Percentiles rank a stretch among this genome's conserved stretches.
These are phyloP conservation scores for Cyberlindnera xylosilytica DNA, from an alignment of 805 yeast genomes.

Conservation along the genomic window DNA sequence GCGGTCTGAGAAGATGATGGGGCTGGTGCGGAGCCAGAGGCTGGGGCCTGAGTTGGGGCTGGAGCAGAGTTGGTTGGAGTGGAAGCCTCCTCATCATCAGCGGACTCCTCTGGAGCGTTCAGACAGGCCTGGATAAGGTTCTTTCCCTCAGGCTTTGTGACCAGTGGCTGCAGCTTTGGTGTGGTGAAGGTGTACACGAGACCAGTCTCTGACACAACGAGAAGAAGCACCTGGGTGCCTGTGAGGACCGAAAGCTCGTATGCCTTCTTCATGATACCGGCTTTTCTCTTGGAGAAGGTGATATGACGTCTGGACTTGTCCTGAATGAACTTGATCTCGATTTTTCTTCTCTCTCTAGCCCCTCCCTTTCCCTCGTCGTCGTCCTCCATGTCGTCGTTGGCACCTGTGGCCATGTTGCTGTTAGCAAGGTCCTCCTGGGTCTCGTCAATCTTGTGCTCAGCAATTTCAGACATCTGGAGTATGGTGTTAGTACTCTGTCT, in stretches of 20 bases:
- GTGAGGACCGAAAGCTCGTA: constrained; percentile 94
- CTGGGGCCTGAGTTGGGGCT: constrained; percentile 13
- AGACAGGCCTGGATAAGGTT: constrained; percentile 94
- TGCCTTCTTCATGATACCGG: constrained; percentile 99
- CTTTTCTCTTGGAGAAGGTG: constrained; percentile 96
- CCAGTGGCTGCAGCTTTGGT: constrained; percentile 97
- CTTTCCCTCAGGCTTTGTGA: constrained; percentile 96
- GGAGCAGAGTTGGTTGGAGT: constrained; percentile 34
- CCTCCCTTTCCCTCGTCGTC: constrained; percentile 45
- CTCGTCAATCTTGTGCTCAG: constrained; percentile 24
- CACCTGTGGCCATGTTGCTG: constrained; percentile 11
- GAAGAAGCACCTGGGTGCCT: constrained; percentile 91
- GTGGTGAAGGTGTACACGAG: constrained; percentile 97
- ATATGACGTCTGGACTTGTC: constrained; percentile 98
- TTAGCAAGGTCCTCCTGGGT: constrained; percentile 24
- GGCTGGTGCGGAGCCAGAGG: constrained; percentile 25
- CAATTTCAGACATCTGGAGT: constrained; percentile 24
- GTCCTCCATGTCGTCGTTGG: constrained; percentile 35
- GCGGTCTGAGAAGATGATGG: constrained; percentile 10
- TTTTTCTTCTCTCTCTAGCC: constrained; percentile 73
- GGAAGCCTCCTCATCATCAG: constrained; percentile 38
- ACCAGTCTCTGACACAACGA: constrained; percentile 98
- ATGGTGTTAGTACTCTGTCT: constrained; percentile 7
- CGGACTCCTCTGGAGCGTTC: constrained; percentile 86
- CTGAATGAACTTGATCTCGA: constrained; percentile 95